Base-by-base conservation (phyloP, 805 yeast species). In the Ogataea wickerhamii region DNA sequence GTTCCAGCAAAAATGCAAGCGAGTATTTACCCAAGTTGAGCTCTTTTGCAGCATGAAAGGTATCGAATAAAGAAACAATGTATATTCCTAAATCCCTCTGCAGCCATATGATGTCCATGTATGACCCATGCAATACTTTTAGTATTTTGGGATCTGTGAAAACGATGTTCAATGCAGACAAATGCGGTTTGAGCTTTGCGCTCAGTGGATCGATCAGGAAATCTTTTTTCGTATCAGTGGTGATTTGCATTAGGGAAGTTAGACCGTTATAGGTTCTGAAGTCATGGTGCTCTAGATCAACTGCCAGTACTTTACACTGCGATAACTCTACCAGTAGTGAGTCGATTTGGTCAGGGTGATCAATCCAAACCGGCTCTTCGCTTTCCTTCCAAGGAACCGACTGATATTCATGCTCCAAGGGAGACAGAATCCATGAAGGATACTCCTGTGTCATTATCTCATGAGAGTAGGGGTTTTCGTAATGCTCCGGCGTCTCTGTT, bases 201-300 rank as follows among this genome's bases (percentile, higher is more conserved):
- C 78, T 76, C 22, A 93, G 63, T 0, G 98, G 87, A 58, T 93
- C 99, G 4, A 93, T 70, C 7, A 93, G 65, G 78, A 83, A 93
- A 63, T 93, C 98, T 19, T 41, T 46, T 17, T 56, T 54, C 6
- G 58, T 43, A n/a, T 77, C 75, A 16, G 82, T 79, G 37, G 94
- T 83, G 13, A 93, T 82, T 63, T 93, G 99, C 95, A 93, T 87
- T 31, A 93, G 66, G 59, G 89, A 88, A 1, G 88, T 93, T 28
- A 93, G 66, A 28, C 99, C 99, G 52, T 83, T 81, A 52, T 87
- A 93, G 0, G 96, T 72, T 59, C 97, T 73, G 58, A 75, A 83
- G 55, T 89, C 97, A 56, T 93, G 98, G 61, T 93, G 98, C 56
- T 93, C 99, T 44, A 93, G 73, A 70, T 93, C 99, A 12, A 93